phyloP scores from a whole-genome alignment of 306 rosid species.

The Sphenostylis stenocarpa region DNA sequence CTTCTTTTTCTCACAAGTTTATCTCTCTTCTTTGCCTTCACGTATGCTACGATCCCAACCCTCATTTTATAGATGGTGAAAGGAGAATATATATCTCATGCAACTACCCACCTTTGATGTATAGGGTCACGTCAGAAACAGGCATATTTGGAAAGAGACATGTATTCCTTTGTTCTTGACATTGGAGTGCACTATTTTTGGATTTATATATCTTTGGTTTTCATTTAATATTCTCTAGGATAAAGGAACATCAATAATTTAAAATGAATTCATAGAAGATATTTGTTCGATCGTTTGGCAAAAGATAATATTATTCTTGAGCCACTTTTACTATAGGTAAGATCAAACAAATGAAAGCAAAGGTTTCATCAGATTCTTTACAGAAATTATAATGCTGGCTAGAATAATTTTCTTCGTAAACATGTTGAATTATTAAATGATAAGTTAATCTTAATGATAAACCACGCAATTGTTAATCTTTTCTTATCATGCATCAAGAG shows the following conservation, averaged over 20 bases:
- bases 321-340: neutral
- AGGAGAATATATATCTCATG: neutral
- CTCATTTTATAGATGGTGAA: neutral
- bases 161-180: neutral
- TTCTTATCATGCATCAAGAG: too few species aligned
- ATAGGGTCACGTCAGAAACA: neutral
- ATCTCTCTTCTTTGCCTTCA: neutral
- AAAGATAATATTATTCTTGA: neutral
- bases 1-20: too few species aligned
- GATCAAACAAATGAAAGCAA: neutral
- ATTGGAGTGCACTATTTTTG: neutral
- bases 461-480: too few species aligned
- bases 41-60: neutral
- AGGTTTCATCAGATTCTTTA: neutral
- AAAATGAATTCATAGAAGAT: neutral
- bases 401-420: neutral
- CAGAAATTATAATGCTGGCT: neutral
- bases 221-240: neutral
- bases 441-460: too few species aligned
- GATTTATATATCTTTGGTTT: neutral
- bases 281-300: neutral
- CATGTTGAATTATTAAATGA: neutral
- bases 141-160: neutral
- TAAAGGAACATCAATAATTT: neutral
- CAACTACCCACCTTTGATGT: neutral